Conservation (phyloP, 139 green algal genomes). For the Chlamydomonas sp. region DNA sequence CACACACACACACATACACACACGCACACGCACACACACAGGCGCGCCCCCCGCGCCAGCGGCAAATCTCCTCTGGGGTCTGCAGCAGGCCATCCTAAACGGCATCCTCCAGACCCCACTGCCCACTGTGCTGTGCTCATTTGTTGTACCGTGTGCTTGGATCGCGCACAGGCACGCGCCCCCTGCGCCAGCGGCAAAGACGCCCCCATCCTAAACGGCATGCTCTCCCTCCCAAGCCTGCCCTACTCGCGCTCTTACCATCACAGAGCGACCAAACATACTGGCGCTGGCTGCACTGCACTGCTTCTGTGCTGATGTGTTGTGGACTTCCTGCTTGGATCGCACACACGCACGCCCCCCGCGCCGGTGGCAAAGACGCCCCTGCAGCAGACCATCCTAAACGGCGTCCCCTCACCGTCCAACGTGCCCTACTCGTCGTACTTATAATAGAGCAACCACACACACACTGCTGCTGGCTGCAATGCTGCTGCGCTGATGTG, state of each 20-base stretch:
- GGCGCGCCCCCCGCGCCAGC: neutral
- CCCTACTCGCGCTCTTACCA: constrained; percentile 71
- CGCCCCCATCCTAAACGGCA: too few species aligned
- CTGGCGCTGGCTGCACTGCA: too few species aligned
- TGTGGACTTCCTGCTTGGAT: too few species aligned
- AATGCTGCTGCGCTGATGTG: constrained; percentile 36
- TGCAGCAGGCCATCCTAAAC: constrained; percentile 54
- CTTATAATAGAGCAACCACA: too few species aligned
- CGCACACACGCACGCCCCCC: neutral
- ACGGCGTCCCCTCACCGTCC: constrained; percentile 45
- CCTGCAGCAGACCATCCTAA: constrained; percentile 50
- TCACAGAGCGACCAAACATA: constrained; percentile 29
- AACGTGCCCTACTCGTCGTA: constrained; percentile 69
- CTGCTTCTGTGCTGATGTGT: too few species aligned
- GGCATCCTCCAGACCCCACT: too few species aligned
- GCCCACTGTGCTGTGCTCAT: too few species aligned
- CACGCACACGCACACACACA: neutral
- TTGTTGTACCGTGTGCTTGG: too few species aligned
- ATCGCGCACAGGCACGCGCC: too few species aligned
- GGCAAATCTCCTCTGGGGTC: constrained; percentile 33
- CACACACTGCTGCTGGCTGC: too few species aligned
- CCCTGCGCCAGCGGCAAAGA: too few species aligned
- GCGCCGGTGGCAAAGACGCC: constrained; percentile 32
- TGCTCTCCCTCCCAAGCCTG: constrained; percentile 49
- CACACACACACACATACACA: neutral